A percentile compares a stretch with the other conserved stretches of the same genome.
Evolutionary conservation across 2,329 filamentous ascomycete species (phyloP).

Genomic region (Sporothrix pseudoabietina): DNA sequence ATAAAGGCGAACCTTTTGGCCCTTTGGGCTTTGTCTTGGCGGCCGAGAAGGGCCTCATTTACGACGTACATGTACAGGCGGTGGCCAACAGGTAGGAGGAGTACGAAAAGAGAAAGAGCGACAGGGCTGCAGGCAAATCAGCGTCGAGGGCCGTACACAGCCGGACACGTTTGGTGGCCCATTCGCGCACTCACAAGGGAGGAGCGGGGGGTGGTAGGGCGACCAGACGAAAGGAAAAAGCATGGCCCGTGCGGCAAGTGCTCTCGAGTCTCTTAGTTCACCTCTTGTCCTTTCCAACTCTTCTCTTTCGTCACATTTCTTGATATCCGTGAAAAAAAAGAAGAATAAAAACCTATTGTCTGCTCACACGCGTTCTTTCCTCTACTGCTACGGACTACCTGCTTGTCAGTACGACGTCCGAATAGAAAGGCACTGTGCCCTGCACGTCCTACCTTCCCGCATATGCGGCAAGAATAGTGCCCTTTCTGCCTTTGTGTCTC

Average conservation of each 20-base stretch:
- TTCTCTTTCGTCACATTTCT: not conserved
- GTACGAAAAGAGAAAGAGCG: not conserved
- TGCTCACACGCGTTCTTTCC: not conserved
- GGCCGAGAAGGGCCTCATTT: conserved; percentile 18
- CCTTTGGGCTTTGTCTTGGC: not conserved
- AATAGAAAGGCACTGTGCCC: not conserved
- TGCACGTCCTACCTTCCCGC: conserved; percentile 4
- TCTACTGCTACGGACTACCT: not conserved
- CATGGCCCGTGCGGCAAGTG: conserved; percentile 20
- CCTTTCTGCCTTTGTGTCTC: not conserved
- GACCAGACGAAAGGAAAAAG: conserved; percentile 1
- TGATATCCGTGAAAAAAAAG: not conserved
- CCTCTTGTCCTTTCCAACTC: not conserved
- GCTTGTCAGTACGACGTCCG: not conserved
- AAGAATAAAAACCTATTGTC: not conserved
- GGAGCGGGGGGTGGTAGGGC: conserved; percentile 20
- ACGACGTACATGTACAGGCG: too few species aligned
- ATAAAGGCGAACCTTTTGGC: conserved; percentile 29
- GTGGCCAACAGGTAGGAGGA: conserved; percentile 10
- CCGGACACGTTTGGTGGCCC: conserved; percentile 15
- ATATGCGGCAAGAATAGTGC: not conserved
- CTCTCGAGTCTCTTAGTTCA: not conserved
- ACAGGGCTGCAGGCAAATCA: conserved; percentile 17
- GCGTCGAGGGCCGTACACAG: conserved; percentile 14
- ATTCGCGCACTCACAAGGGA: conserved; percentile 15